Percentiles rank a stretch among this genome's conserved stretches.
phyloP scores from a whole-genome alignment of 768 basidiomycete genomes.

The Rhizopogon salebrosus region DNA sequence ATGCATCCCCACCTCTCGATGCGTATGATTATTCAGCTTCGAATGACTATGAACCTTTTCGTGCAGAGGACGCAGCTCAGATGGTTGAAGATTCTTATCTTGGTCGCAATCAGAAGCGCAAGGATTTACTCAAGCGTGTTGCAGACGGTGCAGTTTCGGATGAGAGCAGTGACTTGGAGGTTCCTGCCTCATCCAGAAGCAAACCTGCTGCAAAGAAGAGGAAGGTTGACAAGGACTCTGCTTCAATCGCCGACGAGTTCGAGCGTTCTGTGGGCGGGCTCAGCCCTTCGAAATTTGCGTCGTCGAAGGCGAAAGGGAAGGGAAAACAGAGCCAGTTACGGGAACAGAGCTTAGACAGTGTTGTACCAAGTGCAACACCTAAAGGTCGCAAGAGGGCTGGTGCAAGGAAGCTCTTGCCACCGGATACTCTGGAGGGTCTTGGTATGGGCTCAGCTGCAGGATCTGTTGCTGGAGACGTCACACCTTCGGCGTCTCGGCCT shows the following conservation, averaged over 20 bases:
- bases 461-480: slow-evolving; percentile 61
- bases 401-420: slow-evolving; percentile 50
- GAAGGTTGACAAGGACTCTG: slow-evolving; percentile 44
- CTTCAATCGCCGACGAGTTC: slow-evolving; percentile 41
- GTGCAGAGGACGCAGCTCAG: slow-evolving; percentile 51
- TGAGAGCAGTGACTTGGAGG: slow-evolving; percentile 53
- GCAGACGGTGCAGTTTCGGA: slow-evolving; percentile 49
- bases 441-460: slow-evolving; percentile 43
- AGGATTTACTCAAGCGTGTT: slow-evolving; percentile 45
- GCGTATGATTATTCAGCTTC: slow-evolving; percentile 26
- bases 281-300: slow-evolving; percentile 29
- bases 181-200: slow-evolving; percentile 27
- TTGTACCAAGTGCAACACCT: slow-evolving; percentile 33
- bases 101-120: slow-evolving; percentile 37
- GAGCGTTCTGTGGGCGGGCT: slow-evolving; percentile 38
- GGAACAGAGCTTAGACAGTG: slow-evolving; percentile 57
- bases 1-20: slow-evolving; percentile 30
- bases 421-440: slow-evolving; percentile 47
- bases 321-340: slow-evolving; percentile 43
- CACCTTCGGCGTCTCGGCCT: slow-evolving; percentile 66
- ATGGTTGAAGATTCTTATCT: slow-evolving; percentile 55
- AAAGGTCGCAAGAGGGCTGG: slow-evolving; percentile 54
- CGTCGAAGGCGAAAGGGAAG: slow-evolving; percentile 44
- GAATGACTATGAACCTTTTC: slow-evolving; percentile 20
- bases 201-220: slow-evolving; percentile 57